Conservation (phyloP, 352 stramenopile genomes). For the Globisporangium viniferum region DNA sequence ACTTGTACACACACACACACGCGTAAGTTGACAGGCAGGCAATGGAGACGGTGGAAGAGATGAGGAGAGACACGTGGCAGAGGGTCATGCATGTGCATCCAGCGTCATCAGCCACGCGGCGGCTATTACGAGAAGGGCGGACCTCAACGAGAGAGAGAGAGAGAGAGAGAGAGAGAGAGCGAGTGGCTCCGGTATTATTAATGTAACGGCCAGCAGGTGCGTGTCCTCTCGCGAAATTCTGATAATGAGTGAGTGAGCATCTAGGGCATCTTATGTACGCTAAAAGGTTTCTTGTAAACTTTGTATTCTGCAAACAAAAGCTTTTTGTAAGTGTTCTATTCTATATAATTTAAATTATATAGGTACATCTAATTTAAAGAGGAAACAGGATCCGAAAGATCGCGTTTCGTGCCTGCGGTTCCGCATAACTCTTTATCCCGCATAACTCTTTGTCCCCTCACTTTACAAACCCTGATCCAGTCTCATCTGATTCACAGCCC, state of each 20-base stretch:
- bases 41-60: not conserved
- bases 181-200: not conserved
- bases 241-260: not conserved
- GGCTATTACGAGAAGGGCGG: conserved; percentile 12
- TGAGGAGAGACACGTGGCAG: not conserved
- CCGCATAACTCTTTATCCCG: not conserved
- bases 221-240: not conserved
- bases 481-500: not conserved
- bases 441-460: not conserved
- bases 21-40: not conserved
- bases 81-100: not conserved
- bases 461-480: not conserved
- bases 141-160: not conserved
- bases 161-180: not conserved
- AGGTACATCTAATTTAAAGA: not conserved
- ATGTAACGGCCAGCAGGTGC: not conserved
- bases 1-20: not conserved
- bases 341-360: not conserved
- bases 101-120: conserved; percentile 4
- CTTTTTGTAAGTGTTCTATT: not conserved
- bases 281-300: too few species aligned
- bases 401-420: not conserved
- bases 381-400: not conserved
- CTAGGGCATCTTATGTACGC: too few species aligned
- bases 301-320: not conserved